These are phyloP conservation scores for Pugionium cornutum DNA, from an alignment of 345 rosid genomes.

Conservation along the genomic window DNA sequence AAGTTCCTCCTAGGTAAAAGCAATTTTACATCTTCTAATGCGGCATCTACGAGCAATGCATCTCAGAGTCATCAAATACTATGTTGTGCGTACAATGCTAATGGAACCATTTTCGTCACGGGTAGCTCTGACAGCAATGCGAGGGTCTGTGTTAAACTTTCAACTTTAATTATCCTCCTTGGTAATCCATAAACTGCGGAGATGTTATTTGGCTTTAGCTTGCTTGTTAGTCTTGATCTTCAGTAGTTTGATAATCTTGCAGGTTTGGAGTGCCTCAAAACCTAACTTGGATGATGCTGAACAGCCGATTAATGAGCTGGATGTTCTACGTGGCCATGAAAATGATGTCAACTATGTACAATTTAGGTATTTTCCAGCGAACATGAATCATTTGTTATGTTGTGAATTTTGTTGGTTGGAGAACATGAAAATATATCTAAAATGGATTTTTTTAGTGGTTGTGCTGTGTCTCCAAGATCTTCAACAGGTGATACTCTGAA, in stretches of 20 bases:
- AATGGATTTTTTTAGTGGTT: slow-evolving; percentile 61
- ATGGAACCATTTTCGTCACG: slow-evolving; percentile 97
- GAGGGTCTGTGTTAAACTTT: slow-evolving; percentile 65
- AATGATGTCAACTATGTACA: slow-evolving; percentile 98
- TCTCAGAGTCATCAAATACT: slow-evolving; percentile 74
- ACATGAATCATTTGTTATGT: slow-evolving; percentile 19
- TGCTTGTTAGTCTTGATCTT: slow-evolving; percentile 25
- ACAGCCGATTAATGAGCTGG: slow-evolving; percentile 89
- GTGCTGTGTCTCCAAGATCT: slow-evolving; percentile 80
- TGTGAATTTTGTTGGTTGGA: slow-evolving; percentile 30
- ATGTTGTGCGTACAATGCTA: slow-evolving; percentile 93
- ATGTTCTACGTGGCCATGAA: slow-evolving; percentile 87
- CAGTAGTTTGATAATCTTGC: slow-evolving; percentile 44
- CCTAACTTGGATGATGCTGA: slow-evolving; percentile 59
- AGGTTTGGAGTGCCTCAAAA: slow-evolving; percentile 97
- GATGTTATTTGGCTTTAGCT: slow-evolving; percentile 22
- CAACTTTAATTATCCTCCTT: slow-evolving; percentile 34
- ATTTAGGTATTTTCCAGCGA: slow-evolving; percentile 61
- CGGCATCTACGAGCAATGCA: slow-evolving; percentile 61
- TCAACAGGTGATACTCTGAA: slow-evolving; percentile 64
- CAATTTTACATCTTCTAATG: slow-evolving; percentile 50
- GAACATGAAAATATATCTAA: slow-evolving; percentile 15
- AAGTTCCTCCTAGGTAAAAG: slow-evolving; percentile 57
- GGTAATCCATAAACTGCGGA: slow-evolving; percentile 29
- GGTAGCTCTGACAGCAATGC: slow-evolving; percentile 98